Conservation (phyloP, 208 protist genomes). For the Leptomonas seymouri region DNA sequence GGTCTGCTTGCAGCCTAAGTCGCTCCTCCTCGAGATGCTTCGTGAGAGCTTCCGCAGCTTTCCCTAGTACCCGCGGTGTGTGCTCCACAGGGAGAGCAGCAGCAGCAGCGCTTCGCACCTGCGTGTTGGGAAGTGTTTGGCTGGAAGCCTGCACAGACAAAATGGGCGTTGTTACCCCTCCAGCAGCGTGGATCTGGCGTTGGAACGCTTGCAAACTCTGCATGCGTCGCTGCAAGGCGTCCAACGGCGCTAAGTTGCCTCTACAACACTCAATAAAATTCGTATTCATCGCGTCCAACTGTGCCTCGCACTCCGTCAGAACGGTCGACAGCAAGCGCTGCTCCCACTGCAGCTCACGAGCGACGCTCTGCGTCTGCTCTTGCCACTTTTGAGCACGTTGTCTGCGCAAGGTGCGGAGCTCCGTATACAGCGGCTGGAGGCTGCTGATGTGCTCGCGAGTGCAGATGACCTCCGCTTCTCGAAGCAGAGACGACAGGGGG, state of each 20-base stretch:
- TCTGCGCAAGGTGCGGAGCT: conserved; percentile 50
- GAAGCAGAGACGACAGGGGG: conserved; percentile 13
- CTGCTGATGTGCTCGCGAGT: conserved; percentile 41
- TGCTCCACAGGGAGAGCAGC: background rate
- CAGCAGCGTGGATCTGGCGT: conserved; percentile 5
- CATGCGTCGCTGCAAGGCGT: conserved; percentile 31
- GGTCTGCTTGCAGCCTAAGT: conserved; percentile 1
- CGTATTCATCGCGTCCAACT: conserved; percentile 21
- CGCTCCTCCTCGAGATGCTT: conserved; percentile 19
- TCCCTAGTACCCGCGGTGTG: conserved; percentile 9
- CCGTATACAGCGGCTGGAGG: conserved; percentile 57
- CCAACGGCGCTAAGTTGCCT: conserved; percentile 8
- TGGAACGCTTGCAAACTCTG: conserved; percentile 11
- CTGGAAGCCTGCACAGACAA: background rate
- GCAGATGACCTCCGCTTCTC: conserved; percentile 50
- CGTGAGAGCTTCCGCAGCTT: conserved; percentile 7
- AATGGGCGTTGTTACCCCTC: background rate
- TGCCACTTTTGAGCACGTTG: conserved; percentile 20
- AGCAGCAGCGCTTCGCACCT: background rate
- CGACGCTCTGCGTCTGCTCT: conserved; percentile 18
- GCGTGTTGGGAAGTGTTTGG: background rate
- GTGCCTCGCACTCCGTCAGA: conserved; percentile 31
- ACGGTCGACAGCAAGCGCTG: conserved; percentile 27
- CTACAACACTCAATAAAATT: conserved; percentile 27
- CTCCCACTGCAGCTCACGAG: conserved; percentile 35